Base-by-base conservation (phyloP, 2,329 filamentous ascomycete genomes). In the Malbranchea zuffiana region DNA sequence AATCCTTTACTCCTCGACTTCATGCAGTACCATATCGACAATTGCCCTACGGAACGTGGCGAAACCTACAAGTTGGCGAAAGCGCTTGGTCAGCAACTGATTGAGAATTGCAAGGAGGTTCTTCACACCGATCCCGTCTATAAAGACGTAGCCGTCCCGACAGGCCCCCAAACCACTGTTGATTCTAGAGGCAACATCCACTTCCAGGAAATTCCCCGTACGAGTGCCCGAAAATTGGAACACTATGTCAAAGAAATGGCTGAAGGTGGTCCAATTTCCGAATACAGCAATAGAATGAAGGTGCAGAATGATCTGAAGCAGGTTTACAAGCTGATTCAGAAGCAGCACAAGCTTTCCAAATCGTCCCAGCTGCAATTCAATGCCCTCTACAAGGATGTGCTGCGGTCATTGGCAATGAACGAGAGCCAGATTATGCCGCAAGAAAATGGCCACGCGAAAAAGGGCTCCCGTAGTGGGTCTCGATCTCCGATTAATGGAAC, bases 1-100 rank as follows among this genome's bases (percentile, higher is more conserved):
- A 98, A 96, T 59, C 90, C 90, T 2, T 81, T 84, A 23, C 76
- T 98, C 1, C 74, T 98, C 41, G 88, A 98, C 50, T 98, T 95
- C 64, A 98, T 98, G 90, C 90, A 98, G 59, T 96, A 98, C 53
- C 90, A 98, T 66, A 98, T 98, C 54, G 90, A 98, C 54, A 90
- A 96, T 68, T 96, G 88, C 67, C 90, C 90, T 1, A 87, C 87
- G 0, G 87, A 98, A 56, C 81, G 88, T 34, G 90, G 90, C 41
- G 90, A 98, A 67, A 98, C 90, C 1, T 98, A 98, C 65, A 75
- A 90, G 65, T 78, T 98, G n/a, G 90, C 90, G 28, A 94, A 98
- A 67, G 79, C 90, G 62, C 80, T 98, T 16, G 88, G 85, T 23
- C 72, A 83, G 55, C 83, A 92, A 65, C 79, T 98, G 37, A 93